A percentile compares a stretch with the other conserved stretches of the same genome.
These are phyloP conservation scores for Naumovozyma castellii DNA, from an alignment of 805 yeast species.

Conservation along the genomic window DNA sequence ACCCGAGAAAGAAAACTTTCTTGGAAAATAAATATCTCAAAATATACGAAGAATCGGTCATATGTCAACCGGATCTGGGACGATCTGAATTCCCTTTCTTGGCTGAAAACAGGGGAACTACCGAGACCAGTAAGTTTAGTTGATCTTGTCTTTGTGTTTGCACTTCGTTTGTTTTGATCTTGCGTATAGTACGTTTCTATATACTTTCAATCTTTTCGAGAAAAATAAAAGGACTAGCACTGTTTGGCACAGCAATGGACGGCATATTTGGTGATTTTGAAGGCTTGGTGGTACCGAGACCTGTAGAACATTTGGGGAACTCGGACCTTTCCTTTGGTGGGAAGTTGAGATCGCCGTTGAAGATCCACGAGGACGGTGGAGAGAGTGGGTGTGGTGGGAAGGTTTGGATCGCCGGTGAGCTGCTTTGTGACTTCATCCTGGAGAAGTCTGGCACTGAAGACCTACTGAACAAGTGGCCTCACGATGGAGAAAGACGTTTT, in stretches of 20 bases:
- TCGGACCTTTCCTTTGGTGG: slow-evolving; percentile 34
- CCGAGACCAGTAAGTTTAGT: no score
- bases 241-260: slow-evolving; percentile 12
- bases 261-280: slow-evolving; percentile 10
- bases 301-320: slow-evolving; percentile 30
- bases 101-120: no score
- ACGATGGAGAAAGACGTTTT: slow-evolving; percentile 8
- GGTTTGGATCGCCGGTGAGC: slow-evolving; percentile 53
- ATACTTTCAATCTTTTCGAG: no score
- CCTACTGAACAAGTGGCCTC: slow-evolving; percentile 4
- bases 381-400: slow-evolving; percentile 56
- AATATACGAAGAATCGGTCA: no score
- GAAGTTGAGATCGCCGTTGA: slow-evolving; percentile 29
- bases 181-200: no score
- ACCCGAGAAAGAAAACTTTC: no score
- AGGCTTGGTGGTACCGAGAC: slow-evolving; percentile 11
- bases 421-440: slow-evolving; percentile 38
- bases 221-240: no score
- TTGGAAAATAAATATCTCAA: no score
- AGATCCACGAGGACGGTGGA: slow-evolving; percentile 48
- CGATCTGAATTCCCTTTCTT: no score
- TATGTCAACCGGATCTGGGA: no score
- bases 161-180: no score
- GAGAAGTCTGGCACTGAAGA: slow-evolving; percentile 17
- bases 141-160: no score